Evolutionary conservation across 164 flowering plant genomes (phyloP).

Genomic region (Berberis thunbergii): DNA sequence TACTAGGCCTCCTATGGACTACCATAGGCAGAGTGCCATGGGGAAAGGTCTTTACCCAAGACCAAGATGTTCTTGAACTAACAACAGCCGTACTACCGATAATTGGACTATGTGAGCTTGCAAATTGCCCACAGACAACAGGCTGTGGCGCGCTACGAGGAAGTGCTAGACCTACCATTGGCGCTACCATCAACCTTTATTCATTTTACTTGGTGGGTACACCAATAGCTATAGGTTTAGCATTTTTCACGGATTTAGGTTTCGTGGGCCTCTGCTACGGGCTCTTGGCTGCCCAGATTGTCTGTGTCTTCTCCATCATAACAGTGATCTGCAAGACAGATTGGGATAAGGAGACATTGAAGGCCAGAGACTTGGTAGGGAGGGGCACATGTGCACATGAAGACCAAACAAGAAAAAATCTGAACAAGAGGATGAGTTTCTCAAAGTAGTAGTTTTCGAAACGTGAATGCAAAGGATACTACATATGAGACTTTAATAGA

Average conservation of each 20-base stretch:
- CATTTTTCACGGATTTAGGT: slow-evolving; percentile 44
- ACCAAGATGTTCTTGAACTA: slow-evolving; percentile 46
- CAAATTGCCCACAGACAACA: slow-evolving; percentile 90
- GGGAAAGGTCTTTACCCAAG: slow-evolving; percentile 71
- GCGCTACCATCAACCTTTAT: slow-evolving; percentile 66
- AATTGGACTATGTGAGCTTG: slow-evolving; percentile 83
- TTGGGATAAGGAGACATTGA: slow-evolving; percentile 65
- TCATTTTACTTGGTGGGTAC: slow-evolving; percentile 85
- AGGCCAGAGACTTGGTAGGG: slow-evolving; percentile 56
- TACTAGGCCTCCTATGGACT: slow-evolving; percentile 49
- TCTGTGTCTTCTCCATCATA: slow-evolving; percentile 53
- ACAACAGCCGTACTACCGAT: slow-evolving; percentile 55
- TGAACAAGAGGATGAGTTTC: slow-evolving; percentile 21
- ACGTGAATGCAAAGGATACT: slow-evolving; percentile 6
- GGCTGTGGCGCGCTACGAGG: slow-evolving; percentile 86
- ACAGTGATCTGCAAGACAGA: slow-evolving; percentile 53
- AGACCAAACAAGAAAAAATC: slow-evolving; percentile 12
- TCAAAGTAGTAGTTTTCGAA: slow-evolving; percentile 14
- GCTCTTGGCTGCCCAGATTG: slow-evolving; percentile 75
- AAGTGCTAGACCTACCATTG: slow-evolving; percentile 63
- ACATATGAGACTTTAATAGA: slow-evolving; percentile 2
- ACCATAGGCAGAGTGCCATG: slow-evolving; percentile 49
- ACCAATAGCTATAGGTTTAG: slow-evolving; percentile 58
- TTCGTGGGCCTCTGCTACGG: slow-evolving; percentile 87
- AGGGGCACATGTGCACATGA: slow-evolving; percentile 14